phyloP scores from a whole-genome alignment of 352 stramenopile species.

The Pythium oligandrum region DNA sequence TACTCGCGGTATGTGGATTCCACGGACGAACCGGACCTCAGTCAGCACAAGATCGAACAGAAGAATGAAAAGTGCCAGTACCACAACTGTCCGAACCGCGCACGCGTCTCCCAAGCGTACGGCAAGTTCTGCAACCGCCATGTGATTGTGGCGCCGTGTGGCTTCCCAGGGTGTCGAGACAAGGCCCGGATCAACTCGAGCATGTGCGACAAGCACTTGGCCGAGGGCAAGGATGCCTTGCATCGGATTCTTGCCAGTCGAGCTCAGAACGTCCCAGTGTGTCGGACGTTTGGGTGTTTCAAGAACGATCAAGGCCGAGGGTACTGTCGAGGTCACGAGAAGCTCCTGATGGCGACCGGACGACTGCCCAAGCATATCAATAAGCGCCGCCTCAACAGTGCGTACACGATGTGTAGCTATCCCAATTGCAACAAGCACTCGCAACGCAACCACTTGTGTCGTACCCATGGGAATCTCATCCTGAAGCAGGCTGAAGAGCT shows the following conservation, averaged over 20 bases:
- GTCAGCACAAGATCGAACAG: conserved; percentile 50
- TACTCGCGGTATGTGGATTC: conserved; percentile 38
- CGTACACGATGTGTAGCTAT: conserved; percentile 88
- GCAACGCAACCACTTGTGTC: conserved; percentile 78
- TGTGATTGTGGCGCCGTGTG: conserved; percentile 79
- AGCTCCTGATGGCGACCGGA: conserved; percentile 81
- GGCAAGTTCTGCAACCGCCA: conserved; percentile 86
- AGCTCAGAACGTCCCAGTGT: conserved; percentile 76
- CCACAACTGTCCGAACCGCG: conserved; percentile 71
- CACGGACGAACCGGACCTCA: conserved; percentile 43
- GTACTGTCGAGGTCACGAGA: conserved; percentile 82
- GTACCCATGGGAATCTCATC: conserved; percentile 80
- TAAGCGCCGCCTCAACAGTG: conserved; percentile 82
- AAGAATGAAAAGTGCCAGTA: conserved; percentile 74
- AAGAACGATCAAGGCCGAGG: conserved; percentile 87
- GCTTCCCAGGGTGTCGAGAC: conserved; percentile 81
- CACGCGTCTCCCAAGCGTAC: conserved; percentile 68
- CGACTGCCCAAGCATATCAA: conserved; percentile 69
- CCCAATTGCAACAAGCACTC: conserved; percentile 80
- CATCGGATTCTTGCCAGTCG: conserved; percentile 55
- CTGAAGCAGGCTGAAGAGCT: conserved; percentile 72
- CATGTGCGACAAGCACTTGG: conserved; percentile 73
- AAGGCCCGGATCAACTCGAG: conserved; percentile 51
- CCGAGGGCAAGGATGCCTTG: conserved; percentile 65
- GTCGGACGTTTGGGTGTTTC: conserved; percentile 70